Evolutionary conservation across 2,329 filamentous ascomycete species (phyloP).

Genomic region (Phaeosphaeriaceae sp.): DNA sequence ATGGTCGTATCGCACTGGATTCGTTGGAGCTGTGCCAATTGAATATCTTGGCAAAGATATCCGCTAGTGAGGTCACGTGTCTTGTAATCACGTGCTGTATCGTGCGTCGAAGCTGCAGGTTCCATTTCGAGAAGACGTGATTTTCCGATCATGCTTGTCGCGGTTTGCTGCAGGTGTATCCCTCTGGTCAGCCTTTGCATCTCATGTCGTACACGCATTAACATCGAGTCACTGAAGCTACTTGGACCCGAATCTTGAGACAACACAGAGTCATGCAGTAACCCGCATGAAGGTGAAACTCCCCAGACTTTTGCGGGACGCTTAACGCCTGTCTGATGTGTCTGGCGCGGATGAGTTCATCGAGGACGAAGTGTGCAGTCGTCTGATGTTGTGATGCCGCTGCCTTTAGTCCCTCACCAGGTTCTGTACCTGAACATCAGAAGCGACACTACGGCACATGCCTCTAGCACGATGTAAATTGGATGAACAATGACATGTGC

Average conservation of each 20-base stretch:
- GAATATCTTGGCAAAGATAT: conserved; percentile 9
- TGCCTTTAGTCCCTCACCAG: background rate
- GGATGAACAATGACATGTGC: background rate
- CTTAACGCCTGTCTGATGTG: conserved; percentile 1
- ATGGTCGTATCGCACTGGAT: conserved; percentile 15
- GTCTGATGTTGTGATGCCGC: background rate
- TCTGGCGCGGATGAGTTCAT: background rate
- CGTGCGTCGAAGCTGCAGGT: background rate
- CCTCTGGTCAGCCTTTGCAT: background rate
- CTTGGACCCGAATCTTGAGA: background rate
- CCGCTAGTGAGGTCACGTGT: background rate
- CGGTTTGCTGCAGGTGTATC: background rate
- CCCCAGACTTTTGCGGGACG: conserved; percentile 3
- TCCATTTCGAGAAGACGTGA: background rate
- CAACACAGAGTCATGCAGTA: background rate
- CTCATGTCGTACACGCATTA: background rate
- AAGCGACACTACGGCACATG: background rate
- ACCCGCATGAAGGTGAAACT: conserved; percentile 7
- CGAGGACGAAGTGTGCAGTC: background rate
- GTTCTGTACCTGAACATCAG: background rate
- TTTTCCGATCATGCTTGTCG: background rate
- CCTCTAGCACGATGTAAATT: background rate
- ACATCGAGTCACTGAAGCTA: background rate
- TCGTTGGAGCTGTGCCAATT: conserved; percentile 14
- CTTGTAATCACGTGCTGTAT: background rate